A percentile compares a stretch with the other conserved stretches of the same genome.
phyloP scores from a whole-genome alignment of 768 basidiomycete genomes.

The Cytidiella melzeri region DNA sequence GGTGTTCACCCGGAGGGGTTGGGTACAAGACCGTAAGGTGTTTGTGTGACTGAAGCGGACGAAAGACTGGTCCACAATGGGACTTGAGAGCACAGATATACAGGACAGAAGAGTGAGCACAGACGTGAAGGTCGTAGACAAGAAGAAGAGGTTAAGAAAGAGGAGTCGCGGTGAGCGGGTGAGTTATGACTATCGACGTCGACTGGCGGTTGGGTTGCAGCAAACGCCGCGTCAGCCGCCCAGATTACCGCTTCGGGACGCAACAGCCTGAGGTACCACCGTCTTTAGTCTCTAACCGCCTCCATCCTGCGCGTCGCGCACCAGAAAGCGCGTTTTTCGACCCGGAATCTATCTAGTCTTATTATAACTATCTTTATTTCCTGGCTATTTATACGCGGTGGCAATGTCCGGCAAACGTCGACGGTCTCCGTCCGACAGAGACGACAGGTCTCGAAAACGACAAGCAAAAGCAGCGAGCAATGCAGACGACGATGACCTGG shows the following conservation, averaged over 20 bases:
- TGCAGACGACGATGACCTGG: constrained; percentile 32
- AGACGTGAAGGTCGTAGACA: constrained; percentile 10
- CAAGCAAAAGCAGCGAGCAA: constrained; percentile 11
- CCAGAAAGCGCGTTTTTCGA: background rate
- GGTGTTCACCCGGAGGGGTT: no score
- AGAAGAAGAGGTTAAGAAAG: constrained; percentile 4
- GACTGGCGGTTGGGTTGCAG: background rate
- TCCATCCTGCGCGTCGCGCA: background rate
- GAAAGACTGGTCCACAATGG: background rate
- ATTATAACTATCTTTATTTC: background rate
- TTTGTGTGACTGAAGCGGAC: background rate
- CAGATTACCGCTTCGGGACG: constrained; percentile 4
- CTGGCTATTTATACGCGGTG: background rate
- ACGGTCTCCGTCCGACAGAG: background rate
- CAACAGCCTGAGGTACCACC: background rate
- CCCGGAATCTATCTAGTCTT: background rate
- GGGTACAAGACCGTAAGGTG: constrained; percentile 1
- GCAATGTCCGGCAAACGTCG: constrained; percentile 17
- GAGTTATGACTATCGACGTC: constrained; percentile 4
- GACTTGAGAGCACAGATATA: background rate
- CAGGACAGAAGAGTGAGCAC: constrained; percentile 8
- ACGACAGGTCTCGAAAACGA: background rate
- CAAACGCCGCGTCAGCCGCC: constrained; percentile 11
- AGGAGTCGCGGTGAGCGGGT: constrained; percentile 5
- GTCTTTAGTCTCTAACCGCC: constrained; percentile 3